Conservation (phyloP, 129 eudicot species). For the Silybum marianum region DNA sequence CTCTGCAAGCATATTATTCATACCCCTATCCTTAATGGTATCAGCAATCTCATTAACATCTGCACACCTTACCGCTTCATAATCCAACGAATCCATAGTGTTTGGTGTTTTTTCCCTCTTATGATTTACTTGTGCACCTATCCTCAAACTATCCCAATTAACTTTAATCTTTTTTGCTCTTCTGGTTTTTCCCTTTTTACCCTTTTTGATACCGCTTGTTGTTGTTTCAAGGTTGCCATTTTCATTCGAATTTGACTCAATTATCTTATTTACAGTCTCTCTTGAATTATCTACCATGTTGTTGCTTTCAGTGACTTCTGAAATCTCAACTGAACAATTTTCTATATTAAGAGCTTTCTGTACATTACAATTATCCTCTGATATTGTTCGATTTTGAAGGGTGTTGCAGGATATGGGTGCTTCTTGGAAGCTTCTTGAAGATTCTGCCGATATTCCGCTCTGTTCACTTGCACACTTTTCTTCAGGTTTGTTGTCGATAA, state of each 20-base stretch:
- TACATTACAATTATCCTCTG: conserved; percentile 5
- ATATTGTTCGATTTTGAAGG: conserved; percentile 20
- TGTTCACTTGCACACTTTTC: conserved; percentile 49
- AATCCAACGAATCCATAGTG: conserved; percentile 87
- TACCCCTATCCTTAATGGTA: conserved; percentile 87
- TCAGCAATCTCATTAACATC: conserved; percentile 75
- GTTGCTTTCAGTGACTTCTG: conserved; percentile 48
- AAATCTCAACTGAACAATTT: conserved; percentile 30
- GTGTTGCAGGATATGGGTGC: conserved; percentile 21
- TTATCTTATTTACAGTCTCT: conserved; percentile 25
- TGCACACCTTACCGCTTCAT: conserved; percentile 85
- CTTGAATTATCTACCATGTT: conserved; percentile 28
- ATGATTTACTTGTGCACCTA: conserved; percentile 35
- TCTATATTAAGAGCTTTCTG: conserved; percentile 27
- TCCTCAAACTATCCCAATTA: conserved; percentile 82
- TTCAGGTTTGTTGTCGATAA: conserved; percentile 38
- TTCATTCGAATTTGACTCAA: conserved; percentile 30
- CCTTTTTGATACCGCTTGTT: not conserved
- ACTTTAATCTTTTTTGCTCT: conserved; percentile 42
- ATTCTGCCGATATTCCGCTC: conserved; percentile 56
- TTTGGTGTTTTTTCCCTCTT: conserved; percentile 51
- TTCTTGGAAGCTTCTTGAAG: conserved; percentile 29
- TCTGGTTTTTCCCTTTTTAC: conserved; percentile 39
- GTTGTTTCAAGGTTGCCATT: conserved; percentile 19
- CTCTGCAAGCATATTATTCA: conserved; percentile 96